phyloP scores from a whole-genome alignment of 345 rosid species.

The Bretschneidera sinensis region DNA sequence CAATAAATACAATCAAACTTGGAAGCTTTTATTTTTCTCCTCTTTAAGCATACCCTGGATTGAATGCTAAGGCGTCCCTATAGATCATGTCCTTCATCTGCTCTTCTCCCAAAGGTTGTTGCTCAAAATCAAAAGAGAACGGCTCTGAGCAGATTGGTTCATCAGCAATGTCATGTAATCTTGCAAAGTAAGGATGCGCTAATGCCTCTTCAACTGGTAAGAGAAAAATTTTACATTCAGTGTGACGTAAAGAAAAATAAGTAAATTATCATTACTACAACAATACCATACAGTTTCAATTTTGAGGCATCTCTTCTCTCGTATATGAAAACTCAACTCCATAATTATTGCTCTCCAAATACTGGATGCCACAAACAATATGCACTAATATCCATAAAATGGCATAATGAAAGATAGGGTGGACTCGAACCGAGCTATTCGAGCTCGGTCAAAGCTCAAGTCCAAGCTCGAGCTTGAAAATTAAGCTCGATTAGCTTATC shows the following conservation, averaged over 20 bases:
- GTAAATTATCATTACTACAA: no score
- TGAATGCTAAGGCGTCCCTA: slow-evolving; percentile 65
- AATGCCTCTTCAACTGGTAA: slow-evolving; percentile 88
- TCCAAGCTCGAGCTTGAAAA: no score
- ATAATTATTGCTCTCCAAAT: no score
- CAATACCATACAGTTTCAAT: no score
- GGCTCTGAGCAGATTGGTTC: slow-evolving; percentile 76
- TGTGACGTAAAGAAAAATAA: neutral
- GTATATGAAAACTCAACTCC: no score
- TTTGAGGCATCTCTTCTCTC: no score
- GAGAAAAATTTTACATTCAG: slow-evolving; percentile 7
- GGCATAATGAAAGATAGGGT: no score
- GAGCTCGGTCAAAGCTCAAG: no score
- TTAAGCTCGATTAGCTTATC: no score
- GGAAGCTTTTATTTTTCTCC: neutral
- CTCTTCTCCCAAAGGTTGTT: slow-evolving; percentile 71
- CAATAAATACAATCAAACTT: neutral
- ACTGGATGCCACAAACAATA: no score
- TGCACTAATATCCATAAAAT: no score
- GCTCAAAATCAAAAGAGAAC: slow-evolving; percentile 90
- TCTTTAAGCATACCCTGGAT: slow-evolving; percentile 61
- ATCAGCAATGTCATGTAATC: slow-evolving; percentile 80
- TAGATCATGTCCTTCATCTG: slow-evolving; percentile 90
- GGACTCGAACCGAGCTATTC: no score
- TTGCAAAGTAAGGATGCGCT: slow-evolving; percentile 77